phyloP scores from a whole-genome alignment of 495 filamentous ascomycete species.

The Neurospora sp. region DNA sequence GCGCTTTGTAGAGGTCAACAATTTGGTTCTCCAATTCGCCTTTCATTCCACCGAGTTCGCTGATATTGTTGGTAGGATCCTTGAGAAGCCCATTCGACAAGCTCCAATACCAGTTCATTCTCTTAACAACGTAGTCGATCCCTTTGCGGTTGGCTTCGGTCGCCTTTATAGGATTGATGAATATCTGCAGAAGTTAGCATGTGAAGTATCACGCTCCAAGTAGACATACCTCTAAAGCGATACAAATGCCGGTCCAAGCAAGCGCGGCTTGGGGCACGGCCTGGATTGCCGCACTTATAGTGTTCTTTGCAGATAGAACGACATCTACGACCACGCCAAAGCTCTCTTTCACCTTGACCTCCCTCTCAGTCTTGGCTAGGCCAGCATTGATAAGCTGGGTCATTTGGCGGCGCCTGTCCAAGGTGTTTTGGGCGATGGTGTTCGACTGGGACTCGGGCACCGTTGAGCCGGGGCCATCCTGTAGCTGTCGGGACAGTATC shows the following conservation, averaged over 20 bases:
- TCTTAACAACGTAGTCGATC: too few relatives aligned
- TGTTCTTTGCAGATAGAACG: background rate
- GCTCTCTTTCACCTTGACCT: conserved; percentile 3
- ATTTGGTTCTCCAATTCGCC: background rate
- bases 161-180: too few relatives aligned
- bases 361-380: conserved; percentile 4
- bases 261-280: background rate
- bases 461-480: too few relatives aligned
- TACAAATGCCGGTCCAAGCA: background rate
- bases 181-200: too few relatives aligned
- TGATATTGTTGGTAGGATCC: background rate
- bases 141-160: too few relatives aligned
- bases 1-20: background rate
- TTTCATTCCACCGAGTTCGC: background rate
- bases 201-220: too few relatives aligned
- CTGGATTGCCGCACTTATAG: background rate
- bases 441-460: too few relatives aligned
- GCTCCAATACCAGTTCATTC: too few relatives aligned
- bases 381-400: conserved; percentile 6
- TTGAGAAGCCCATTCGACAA: background rate
- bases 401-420: conserved; percentile 4
- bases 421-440: too few relatives aligned
- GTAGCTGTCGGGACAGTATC: too few relatives aligned
- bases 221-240: conserved; percentile 1
- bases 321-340: background rate